Base-by-base conservation (phyloP, 495 filamentous ascomycete species). In the Penicillium diatomitis region DNA sequence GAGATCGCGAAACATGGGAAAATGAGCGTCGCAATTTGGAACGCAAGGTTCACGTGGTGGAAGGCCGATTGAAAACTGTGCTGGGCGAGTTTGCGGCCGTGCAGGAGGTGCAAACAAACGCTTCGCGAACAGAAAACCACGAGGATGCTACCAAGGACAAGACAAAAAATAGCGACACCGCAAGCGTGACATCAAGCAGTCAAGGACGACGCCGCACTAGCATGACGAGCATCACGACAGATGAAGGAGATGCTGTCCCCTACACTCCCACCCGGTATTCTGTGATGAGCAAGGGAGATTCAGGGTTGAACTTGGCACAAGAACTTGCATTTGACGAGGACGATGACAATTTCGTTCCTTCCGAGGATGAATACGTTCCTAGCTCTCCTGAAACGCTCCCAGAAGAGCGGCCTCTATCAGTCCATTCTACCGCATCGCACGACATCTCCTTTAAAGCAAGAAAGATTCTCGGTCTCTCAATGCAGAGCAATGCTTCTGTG, bases 311-410 rank as follows among this genome's bases (percentile, higher is more conserved):
- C 54, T 68, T 98, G 37, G 92, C 92, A 6, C 88, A 96, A 55
- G 92, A 98, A 72, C 74, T 98, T 50, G 82, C 83, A 44, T 84
- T 94, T 37, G 88, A 87, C 48, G 86, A 86, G 41, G 86, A 86
- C 44, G 84, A 84, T 27, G 40, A 42, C 32, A 85, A 88, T 61
- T 62, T 66, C 41, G 73, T 71, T 28, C 50, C 57, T 10, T 62
- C 63, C 31, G 68, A 73, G 3, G 60, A 72, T 30, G 65, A 68
- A 32, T 36, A 51, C 28, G 41, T 46, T 27, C 58, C 63, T 3
- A 41, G 49, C 3, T 70, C 66, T 2, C 63, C 68, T n/a, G 60
- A 68, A 30, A 70, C 68, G 12, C 64, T 77, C 28, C 70, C 73
- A 6, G 73, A 76, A 42, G 74, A 77, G 50, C 65, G 72, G 32